phyloP scores from a whole-genome alignment of 495 filamentous ascomycete species.

The Trichocladium antarcticum region DNA sequence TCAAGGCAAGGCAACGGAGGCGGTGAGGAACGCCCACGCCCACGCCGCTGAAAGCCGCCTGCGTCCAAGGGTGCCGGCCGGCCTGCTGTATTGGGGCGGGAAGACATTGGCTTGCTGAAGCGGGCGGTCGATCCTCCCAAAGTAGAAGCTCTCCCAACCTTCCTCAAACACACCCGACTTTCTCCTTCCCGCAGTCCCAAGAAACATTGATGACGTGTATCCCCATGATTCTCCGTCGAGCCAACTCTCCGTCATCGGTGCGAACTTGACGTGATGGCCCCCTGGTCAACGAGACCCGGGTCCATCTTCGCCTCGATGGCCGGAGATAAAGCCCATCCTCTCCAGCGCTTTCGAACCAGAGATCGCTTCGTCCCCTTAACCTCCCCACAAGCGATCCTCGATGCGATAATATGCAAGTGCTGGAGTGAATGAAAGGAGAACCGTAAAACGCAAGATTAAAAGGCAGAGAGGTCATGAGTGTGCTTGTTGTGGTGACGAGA shows the following conservation, averaged over 20 bases:
- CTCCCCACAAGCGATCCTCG: slow-evolving; percentile 35
- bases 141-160: background rate
- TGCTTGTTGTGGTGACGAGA: slow-evolving; percentile 9
- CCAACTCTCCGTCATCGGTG: background rate
- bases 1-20: background rate
- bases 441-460: slow-evolving; percentile 13
- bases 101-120: background rate
- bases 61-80: background rate
- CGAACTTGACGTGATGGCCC: background rate
- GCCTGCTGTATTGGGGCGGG: background rate
- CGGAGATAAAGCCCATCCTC: background rate
- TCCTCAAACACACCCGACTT: background rate
- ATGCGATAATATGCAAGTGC: slow-evolving; percentile 24
- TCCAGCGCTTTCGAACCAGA: background rate
- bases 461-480: background rate
- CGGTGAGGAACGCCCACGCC: background rate
- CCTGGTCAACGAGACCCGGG: background rate
- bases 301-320: background rate
- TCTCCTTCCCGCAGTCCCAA: background rate
- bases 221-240: background rate
- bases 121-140: too few relatives aligned
- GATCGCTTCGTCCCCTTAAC: slow-evolving; percentile 26
- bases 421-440: slow-evolving; percentile 15
- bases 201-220: background rate
- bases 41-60: background rate